Evolutionary conservation across 2,329 filamentous ascomycete species (phyloP).

Genomic region (Aureobasidium melanogenum): DNA sequence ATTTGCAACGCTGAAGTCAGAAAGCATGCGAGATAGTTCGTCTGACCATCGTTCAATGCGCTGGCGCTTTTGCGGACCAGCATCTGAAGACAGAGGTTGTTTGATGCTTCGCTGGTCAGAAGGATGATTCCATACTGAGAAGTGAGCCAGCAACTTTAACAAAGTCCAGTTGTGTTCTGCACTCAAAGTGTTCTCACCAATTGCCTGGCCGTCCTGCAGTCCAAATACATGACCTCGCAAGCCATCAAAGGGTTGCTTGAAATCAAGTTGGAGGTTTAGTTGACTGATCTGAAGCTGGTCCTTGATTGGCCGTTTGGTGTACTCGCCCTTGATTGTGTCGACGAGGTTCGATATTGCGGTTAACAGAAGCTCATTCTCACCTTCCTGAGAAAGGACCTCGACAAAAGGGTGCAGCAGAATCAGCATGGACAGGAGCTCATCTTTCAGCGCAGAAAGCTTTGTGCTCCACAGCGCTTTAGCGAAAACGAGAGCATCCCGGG

Average conservation of each 20-base stretch:
- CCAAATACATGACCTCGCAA: slow-evolving; percentile 21
- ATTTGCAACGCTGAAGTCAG: background rate
- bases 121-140: slow-evolving; percentile 13
- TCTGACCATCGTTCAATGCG: slow-evolving; percentile 4
- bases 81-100: background rate
- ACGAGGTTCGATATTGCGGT: slow-evolving; percentile 52
- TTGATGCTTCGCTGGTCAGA: background rate
- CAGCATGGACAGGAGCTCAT: slow-evolving; percentile 66
- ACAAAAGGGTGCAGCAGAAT: slow-evolving; percentile 47
- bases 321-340: slow-evolving; percentile 68
- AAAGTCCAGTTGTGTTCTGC: slow-evolving; percentile 28
- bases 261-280: slow-evolving; percentile 37
- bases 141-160: slow-evolving; percentile 30
- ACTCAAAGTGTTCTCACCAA: slow-evolving; percentile 12
- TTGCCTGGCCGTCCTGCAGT: slow-evolving; percentile 22
- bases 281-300: slow-evolving; percentile 73
- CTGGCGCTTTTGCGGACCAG: slow-evolving; percentile 6
- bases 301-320: slow-evolving; percentile 60
- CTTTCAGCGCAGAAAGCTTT: slow-evolving; percentile 58
- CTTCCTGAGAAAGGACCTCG: slow-evolving; percentile 22
- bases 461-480: slow-evolving; percentile 69
- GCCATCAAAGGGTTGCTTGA: slow-evolving; percentile 25
- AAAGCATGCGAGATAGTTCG: background rate
- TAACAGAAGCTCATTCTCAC: slow-evolving; percentile 16
- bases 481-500: slow-evolving; percentile 57